A percentile compares a stretch with the other conserved stretches of the same genome.
These are phyloP conservation scores for Phytophthora citrophthora DNA, from an alignment of 352 stramenopile species.

Conservation along the genomic window DNA sequence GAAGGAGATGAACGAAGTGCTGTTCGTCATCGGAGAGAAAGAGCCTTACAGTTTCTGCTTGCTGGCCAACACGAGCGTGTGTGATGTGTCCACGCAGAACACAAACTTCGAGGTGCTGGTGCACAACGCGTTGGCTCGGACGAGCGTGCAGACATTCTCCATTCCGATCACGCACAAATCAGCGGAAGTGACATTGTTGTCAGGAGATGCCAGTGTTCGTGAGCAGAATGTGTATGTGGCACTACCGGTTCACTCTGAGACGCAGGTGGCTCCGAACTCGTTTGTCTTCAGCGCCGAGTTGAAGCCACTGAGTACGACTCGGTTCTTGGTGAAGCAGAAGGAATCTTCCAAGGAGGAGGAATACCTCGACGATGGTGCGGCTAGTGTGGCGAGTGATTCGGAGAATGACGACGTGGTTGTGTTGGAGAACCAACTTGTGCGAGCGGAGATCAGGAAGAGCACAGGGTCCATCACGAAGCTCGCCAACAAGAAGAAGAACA, in stretches of 20 bases:
- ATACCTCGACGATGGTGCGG: not conserved
- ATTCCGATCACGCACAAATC: constrained; percentile 62
- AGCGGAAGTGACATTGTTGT: constrained; percentile 46
- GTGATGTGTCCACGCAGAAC: constrained; percentile 74
- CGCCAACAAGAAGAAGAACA: constrained; percentile 76
- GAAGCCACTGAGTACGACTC: constrained; percentile 53
- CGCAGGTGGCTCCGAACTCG: constrained; percentile 59
- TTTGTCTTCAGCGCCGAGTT: constrained; percentile 73
- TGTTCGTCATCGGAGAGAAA: constrained; percentile 78
- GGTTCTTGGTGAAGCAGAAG: constrained; percentile 62
- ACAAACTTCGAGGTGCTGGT: constrained; percentile 75
- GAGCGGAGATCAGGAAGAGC: constrained; percentile 55
- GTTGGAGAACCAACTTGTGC: constrained; percentile 68
- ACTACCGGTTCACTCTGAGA: constrained; percentile 58
- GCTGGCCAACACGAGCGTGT: constrained; percentile 92
- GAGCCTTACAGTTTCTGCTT: constrained; percentile 72
- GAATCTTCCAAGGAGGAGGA: not conserved
- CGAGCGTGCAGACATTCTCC: constrained; percentile 60
- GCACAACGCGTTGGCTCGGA: constrained; percentile 71
- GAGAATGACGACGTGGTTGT: constrained; percentile 39
- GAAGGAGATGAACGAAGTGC: constrained; percentile 75
- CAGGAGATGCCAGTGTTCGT: constrained; percentile 41
- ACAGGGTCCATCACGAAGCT: constrained; percentile 66
- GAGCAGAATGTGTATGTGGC: constrained; percentile 58
- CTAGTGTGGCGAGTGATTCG: not conserved